Percentiles rank a stretch among this genome's conserved stretches.
Evolutionary conservation across 169 alveolate species (phyloP).

Genomic region (Eimeria sp.): DNA sequence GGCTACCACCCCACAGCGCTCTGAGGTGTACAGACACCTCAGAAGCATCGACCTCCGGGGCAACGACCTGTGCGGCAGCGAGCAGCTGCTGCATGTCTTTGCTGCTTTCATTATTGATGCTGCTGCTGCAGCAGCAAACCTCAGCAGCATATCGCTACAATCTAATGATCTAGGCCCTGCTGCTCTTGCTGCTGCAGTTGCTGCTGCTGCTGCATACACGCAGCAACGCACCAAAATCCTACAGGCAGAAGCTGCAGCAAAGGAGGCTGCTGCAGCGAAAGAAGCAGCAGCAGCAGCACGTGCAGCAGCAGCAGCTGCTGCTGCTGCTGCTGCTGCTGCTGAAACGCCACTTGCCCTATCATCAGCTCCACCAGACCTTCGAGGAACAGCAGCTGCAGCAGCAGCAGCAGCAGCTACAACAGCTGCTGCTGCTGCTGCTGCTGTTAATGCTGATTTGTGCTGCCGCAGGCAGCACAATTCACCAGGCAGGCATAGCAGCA

Average conservation of each 20-base stretch:
- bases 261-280: conserved; percentile 6
- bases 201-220: conserved; percentile 41
- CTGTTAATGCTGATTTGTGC: neutral
- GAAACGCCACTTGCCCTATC: neutral
- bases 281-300: conserved; percentile 16
- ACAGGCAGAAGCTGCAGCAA: conserved; percentile 1
- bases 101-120: conserved; percentile 40
- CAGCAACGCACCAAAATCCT: conserved; percentile 3
- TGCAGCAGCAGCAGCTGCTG: conserved; percentile 51
- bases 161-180: conserved; percentile 30
- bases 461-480: conserved; percentile 33
- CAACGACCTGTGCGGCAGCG: conserved; percentile 21
- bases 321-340: conserved; percentile 10
- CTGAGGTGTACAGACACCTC: conserved; percentile 50
- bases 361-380: neutral
- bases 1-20: neutral
- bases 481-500: neutral
- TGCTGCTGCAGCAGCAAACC: neutral
- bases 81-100: neutral
- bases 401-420: conserved; percentile 11
- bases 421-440: neutral
- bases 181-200: conserved; percentile 17
- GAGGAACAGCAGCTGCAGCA: conserved; percentile 16
- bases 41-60: neutral
- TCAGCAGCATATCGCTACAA: neutral